These are phyloP conservation scores for Cadophora sp. DNA, from an alignment of 2,329 filamentous ascomycete genomes.

Conservation along the genomic window DNA sequence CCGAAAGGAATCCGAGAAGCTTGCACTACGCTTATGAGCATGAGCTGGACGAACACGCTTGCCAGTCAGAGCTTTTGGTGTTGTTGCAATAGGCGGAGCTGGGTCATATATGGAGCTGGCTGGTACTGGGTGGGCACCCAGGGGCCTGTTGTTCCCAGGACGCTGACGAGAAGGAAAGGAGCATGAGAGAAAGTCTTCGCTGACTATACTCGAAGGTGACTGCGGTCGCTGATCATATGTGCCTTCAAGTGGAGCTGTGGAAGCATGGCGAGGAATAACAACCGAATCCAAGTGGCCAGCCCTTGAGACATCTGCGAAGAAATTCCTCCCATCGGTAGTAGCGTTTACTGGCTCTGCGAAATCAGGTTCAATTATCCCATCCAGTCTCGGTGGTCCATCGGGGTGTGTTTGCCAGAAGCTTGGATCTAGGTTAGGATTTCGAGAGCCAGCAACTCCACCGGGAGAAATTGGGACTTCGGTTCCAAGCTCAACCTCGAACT, in stretches of 20 bases:
- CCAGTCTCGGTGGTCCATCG: slow-evolving; percentile 54
- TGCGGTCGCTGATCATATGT: slow-evolving; percentile 45
- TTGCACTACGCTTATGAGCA: slow-evolving; percentile 83
- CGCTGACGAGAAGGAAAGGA: slow-evolving; percentile 63
- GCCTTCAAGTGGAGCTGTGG: slow-evolving; percentile 18
- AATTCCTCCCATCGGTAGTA: slow-evolving; percentile 47
- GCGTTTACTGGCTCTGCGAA: slow-evolving; percentile 40
- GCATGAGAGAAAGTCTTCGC: slow-evolving; percentile 67
- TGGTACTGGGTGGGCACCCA: slow-evolving; percentile 63
- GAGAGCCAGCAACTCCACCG: slow-evolving; percentile 72
- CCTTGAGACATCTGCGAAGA: slow-evolving; percentile 55
- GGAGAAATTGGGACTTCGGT: slow-evolving; percentile 74
- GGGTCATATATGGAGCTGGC: slow-evolving; percentile 56
- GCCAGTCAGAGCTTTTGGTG: slow-evolving; percentile 62
- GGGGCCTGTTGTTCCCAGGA: slow-evolving; percentile 50
- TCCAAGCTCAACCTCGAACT: slow-evolving; percentile 66
- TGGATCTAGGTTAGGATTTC: slow-evolving; percentile 62
- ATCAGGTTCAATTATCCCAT: slow-evolving; percentile 49
- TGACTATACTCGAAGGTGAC: slow-evolving; percentile 64
- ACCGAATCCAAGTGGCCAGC: slow-evolving; percentile 57
- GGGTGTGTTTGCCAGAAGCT: slow-evolving; percentile 56
- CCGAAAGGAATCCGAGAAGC: slow-evolving; percentile 83
- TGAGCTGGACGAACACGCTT: slow-evolving; percentile 65
- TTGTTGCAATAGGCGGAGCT: slow-evolving; percentile 61
- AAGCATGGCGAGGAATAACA: slow-evolving; percentile 44